A percentile compares a stretch with the other conserved stretches of the same genome.
phyloP scores from a whole-genome alignment of 225 moss, liverwort and hornwort species.

The Takakia lepidozioides region DNA sequence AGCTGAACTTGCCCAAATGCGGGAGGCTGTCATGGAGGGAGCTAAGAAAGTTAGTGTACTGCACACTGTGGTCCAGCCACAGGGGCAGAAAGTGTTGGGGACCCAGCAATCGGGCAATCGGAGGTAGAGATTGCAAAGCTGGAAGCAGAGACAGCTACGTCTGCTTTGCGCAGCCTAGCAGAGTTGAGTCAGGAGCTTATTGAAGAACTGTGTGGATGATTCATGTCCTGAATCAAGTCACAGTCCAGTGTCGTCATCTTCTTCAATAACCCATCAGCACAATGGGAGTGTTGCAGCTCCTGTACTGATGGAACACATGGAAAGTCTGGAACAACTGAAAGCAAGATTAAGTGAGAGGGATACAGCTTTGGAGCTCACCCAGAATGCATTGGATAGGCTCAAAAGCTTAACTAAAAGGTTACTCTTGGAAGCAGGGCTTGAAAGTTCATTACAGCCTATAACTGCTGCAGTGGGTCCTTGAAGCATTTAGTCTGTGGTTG shows the following conservation, averaged over 20 bases:
- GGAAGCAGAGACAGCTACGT: conserved; percentile 22
- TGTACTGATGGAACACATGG: not conserved
- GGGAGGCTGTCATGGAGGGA: too few relatives aligned
- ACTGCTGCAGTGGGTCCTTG: conserved; percentile 3
- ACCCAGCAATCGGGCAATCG: conserved; percentile 9
- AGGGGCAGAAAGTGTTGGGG: conserved; percentile 5
- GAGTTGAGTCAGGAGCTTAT: conserved; percentile 27
- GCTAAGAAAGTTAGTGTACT: conserved; percentile 15
- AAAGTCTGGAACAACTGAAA: conserved; percentile 9
- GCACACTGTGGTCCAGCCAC: conserved; percentile 1
- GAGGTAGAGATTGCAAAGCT: conserved; percentile 32
- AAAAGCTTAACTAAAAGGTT: conserved; percentile 28
- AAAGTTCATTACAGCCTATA: not conserved
- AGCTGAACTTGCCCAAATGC: too few relatives aligned
- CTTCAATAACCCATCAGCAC: not conserved
- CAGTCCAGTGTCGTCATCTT: not conserved
- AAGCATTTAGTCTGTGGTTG: too few relatives aligned
- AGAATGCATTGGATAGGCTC: conserved; percentile 23
- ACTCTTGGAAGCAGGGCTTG: conserved; percentile 20
- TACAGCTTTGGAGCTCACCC: conserved; percentile 23
- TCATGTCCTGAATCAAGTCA: not conserved
- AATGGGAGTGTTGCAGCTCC: not conserved
- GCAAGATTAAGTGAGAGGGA: conserved; percentile 23
- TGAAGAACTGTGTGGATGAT: not conserved
- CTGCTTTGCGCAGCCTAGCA: conserved; percentile 28